phyloP scores from a whole-genome alignment of 192 early-diverging fungal species.

The Phlyctochytrium arcticum region DNA sequence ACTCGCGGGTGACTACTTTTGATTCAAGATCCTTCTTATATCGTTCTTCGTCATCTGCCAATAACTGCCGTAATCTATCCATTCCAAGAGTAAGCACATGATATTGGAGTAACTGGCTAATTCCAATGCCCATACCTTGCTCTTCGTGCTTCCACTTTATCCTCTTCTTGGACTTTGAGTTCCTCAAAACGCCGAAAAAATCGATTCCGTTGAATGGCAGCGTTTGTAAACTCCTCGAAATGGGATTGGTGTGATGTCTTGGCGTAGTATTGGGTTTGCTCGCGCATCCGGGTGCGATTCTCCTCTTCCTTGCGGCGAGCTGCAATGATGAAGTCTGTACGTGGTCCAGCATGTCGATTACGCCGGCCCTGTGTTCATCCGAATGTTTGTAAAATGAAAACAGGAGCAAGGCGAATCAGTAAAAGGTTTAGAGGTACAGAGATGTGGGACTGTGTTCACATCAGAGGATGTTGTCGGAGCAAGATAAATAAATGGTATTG shows the following conservation, averaged over 20 bases:
- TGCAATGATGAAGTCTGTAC: slow-evolving; percentile 40
- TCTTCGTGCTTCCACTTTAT: slow-evolving; percentile 28
- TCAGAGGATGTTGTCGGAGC: background rate
- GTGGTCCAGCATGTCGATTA: background rate
- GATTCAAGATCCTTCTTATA: slow-evolving; percentile 26
- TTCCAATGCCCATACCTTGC: slow-evolving; percentile 14
- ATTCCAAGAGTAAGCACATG: background rate
- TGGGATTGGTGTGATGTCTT: slow-evolving; percentile 31
- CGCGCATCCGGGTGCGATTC: slow-evolving; percentile 21
- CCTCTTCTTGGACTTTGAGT: slow-evolving; percentile 18
- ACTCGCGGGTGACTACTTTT: slow-evolving; percentile 36
- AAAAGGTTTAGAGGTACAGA: no score
- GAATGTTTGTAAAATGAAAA: no score
- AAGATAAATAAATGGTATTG: background rate
- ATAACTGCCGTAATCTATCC: slow-evolving; percentile 27
- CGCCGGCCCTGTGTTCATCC: background rate
- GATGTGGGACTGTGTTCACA: background rate
- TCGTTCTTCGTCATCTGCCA: slow-evolving; percentile 30
- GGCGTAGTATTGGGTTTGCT: slow-evolving; percentile 39
- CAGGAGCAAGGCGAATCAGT: no score
- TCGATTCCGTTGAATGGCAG: slow-evolving; percentile 36
- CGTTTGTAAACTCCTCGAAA: slow-evolving; percentile 38
- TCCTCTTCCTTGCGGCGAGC: slow-evolving; percentile 43
- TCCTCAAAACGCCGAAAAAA: slow-evolving; percentile 26
- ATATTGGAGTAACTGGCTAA: background rate